Conservation (phyloP, 148 eudicot genomes). For the Chenopodium formosanum region DNA sequence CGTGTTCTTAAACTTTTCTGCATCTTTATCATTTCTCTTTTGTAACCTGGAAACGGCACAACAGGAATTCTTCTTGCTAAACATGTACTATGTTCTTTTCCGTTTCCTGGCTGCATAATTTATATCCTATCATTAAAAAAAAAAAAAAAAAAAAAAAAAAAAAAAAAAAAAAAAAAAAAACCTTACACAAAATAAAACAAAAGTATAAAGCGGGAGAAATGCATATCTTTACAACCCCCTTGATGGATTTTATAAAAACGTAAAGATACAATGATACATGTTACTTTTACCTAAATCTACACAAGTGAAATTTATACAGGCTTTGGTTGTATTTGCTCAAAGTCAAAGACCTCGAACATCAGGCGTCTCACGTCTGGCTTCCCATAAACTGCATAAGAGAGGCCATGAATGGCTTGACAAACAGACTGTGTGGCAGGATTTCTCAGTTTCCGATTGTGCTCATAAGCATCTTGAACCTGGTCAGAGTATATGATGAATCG, state of each 20-base stretch:
- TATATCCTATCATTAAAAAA: neutral
- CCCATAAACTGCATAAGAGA: constrained; percentile 86
- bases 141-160: neutral
- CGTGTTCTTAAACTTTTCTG: too few species aligned
- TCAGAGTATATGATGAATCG: constrained; percentile 84
- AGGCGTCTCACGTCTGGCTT: constrained; percentile 92
- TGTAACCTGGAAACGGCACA: neutral
- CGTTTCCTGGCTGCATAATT: neutral
- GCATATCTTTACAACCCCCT: constrained; percentile 21
- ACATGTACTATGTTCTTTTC: neutral
- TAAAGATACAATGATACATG: constrained; percentile 3
- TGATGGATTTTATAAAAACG: neutral
- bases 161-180: neutral
- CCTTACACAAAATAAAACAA: constrained; percentile 1
- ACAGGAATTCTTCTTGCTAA: too few species aligned
- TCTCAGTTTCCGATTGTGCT: constrained; percentile 83
- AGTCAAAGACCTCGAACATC: constrained; percentile 97
- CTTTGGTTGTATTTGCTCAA: constrained; percentile 91
- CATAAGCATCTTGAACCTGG: constrained; percentile 78
- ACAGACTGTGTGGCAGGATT: constrained; percentile 92
- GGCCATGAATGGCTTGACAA: constrained; percentile 92
- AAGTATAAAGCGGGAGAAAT: neutral
- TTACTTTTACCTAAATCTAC: constrained; percentile 31
- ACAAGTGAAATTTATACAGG: constrained; percentile 31
- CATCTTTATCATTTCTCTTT: neutral